These are phyloP conservation scores for Penicillium goetzii DNA, from an alignment of 495 filamentous ascomycete genomes.

Conservation along the genomic window DNA sequence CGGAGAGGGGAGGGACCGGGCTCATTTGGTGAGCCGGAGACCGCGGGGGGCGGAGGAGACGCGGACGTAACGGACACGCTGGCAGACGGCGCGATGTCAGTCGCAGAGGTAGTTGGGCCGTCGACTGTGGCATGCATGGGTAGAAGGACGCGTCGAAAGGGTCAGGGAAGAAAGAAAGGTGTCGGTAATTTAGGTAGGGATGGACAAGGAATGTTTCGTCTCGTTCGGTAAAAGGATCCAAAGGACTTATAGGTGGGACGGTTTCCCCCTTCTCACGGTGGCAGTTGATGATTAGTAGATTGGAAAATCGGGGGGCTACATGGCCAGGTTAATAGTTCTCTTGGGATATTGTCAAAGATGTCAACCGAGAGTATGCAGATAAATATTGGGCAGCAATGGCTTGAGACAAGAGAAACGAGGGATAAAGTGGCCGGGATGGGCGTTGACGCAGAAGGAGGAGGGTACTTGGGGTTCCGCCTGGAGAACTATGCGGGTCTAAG, in stretches of 20 bases:
- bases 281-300: slow-evolving; percentile 9
- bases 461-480: slow-evolving; percentile 27
- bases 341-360: neutral
- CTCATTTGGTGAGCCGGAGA: slow-evolving; percentile 39
- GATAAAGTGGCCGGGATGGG: slow-evolving; percentile 30
- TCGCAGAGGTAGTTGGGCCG: slow-evolving; percentile 38
- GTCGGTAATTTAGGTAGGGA: slow-evolving; percentile 31
- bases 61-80: slow-evolving; percentile 36
- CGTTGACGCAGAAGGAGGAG: slow-evolving; percentile 14
- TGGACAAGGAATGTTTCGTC: slow-evolving; percentile 38
- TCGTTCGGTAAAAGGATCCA: slow-evolving; percentile 22
- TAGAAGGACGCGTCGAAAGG: slow-evolving; percentile 26
- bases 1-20: slow-evolving; percentile 37
- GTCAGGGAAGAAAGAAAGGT: slow-evolving; percentile 15
- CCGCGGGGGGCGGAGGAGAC: slow-evolving; percentile 38
- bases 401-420: slow-evolving; percentile 34
- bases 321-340: slow-evolving; percentile 12
- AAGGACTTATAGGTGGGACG: neutral
- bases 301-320: slow-evolving; percentile 24
- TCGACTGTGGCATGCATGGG: slow-evolving; percentile 51
- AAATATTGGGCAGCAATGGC: slow-evolving; percentile 32
- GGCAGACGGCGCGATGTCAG: slow-evolving; percentile 34
- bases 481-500: slow-evolving; percentile 27
- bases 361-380: neutral
- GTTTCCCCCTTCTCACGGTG: slow-evolving; percentile 11